phyloP scores from a whole-genome alignment of 352 stramenopile species.

The Paralagenidium karlingii region DNA sequence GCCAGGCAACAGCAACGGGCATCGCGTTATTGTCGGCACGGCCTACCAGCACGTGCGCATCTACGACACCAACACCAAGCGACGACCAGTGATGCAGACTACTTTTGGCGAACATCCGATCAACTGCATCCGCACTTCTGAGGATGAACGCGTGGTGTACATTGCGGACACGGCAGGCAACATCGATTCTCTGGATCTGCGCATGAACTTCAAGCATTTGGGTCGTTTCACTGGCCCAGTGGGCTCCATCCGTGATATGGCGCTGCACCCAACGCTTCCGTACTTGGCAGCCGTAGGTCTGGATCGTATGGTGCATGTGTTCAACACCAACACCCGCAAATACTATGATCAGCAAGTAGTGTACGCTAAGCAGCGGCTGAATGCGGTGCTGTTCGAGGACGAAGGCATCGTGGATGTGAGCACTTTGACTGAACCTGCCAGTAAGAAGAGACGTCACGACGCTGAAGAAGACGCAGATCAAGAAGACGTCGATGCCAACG shows the following conservation, averaged over 20 bases:
- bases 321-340: constrained; percentile 79
- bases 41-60: constrained; percentile 68
- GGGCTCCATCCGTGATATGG: constrained; percentile 84
- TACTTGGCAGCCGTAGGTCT: constrained; percentile 85
- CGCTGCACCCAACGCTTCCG: constrained; percentile 81
- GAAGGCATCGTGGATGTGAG: constrained; percentile 33
- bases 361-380: constrained; percentile 84
- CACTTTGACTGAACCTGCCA: constrained; percentile 13
- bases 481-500: constrained; percentile 19
- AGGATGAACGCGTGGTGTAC: constrained; percentile 65
- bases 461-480: constrained; percentile 12
- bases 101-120: constrained; percentile 63
- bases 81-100: constrained; percentile 46
- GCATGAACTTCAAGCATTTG: constrained; percentile 75
- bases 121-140: constrained; percentile 57
- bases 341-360: constrained; percentile 47
- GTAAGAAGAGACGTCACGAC: constrained; percentile 50
- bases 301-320: constrained; percentile 91
- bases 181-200: constrained; percentile 82
- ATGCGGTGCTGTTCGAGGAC: constrained; percentile 82
- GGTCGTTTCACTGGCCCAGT: constrained; percentile 81
- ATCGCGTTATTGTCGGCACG: constrained; percentile 63
- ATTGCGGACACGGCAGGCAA: constrained; percentile 85
- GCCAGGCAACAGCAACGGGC: constrained; percentile 41
- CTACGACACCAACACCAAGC: constrained; percentile 83